These are phyloP conservation scores for Globisporangium yorkense DNA, from an alignment of 352 stramenopile species.

Conservation along the genomic window DNA sequence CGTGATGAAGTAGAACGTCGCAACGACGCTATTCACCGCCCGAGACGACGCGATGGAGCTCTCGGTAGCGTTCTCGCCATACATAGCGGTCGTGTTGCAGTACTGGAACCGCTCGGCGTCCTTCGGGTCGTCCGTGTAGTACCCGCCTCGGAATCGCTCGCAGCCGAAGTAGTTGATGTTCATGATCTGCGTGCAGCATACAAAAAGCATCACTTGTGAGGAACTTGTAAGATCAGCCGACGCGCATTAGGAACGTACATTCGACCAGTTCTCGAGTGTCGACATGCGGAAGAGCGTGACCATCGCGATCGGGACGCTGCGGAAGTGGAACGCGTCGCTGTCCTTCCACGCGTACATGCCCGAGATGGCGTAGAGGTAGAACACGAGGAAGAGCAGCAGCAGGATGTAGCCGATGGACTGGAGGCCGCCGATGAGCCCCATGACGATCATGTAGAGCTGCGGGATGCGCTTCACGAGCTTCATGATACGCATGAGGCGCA, in stretches of 20 bases:
- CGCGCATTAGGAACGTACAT: constrained; percentile 25
- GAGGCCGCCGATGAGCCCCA: constrained; percentile 83
- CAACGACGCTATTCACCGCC: constrained; percentile 48
- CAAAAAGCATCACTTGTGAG: background rate
- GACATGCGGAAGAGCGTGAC: constrained; percentile 81
- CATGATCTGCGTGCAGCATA: constrained; percentile 40
- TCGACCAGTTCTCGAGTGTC: constrained; percentile 77
- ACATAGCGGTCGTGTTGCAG: constrained; percentile 58
- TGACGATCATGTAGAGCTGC: constrained; percentile 90
- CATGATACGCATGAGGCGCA: constrained; percentile 86
- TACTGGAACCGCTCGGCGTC: constrained; percentile 40
- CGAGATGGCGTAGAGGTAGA: constrained; percentile 89
- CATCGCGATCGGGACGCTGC: constrained; percentile 72
- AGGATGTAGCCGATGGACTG: constrained; percentile 90
- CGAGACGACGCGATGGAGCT: constrained; percentile 25
- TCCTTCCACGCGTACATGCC: constrained; percentile 87
- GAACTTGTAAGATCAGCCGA: background rate
- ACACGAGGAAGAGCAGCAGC: constrained; percentile 80
- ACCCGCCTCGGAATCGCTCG: constrained; percentile 56
- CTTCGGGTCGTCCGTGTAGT: constrained; percentile 42
- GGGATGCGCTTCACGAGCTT: constrained; percentile 88
- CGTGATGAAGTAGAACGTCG: constrained; percentile 77
- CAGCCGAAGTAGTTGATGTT: constrained; percentile 82
- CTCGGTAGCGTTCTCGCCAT: constrained; percentile 41
- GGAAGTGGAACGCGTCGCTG: constrained; percentile 86